Base-by-base conservation (phyloP, 2,329 filamentous ascomycete species). In the Arachnomyces sp. region DNA sequence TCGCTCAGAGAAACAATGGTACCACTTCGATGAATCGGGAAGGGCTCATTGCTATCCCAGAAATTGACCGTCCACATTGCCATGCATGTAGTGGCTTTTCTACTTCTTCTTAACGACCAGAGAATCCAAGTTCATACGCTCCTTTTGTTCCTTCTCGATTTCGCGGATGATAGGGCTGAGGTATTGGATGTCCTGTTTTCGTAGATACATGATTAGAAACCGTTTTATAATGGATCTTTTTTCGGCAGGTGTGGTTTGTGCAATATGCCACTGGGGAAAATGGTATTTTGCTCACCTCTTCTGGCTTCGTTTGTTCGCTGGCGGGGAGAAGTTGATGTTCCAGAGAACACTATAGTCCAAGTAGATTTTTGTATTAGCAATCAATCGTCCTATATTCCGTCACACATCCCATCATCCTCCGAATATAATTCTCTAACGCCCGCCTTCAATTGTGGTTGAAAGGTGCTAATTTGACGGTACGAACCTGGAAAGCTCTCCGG, bases 401-500 rank as follows among this genome's bases (percentile, higher is more conserved):
- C 17, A 12, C 6, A 29, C 8, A 17, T 29, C 17, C 16, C 30
- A 33, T 25, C 9, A 25, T 25, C 20, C 9, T 25, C 20, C 20
- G 9, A 5, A 5, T 9, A 25, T 25, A 25, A n/a, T n/a, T n/a
- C n/a, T n/a, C n/a, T n/a, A n/a, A n/a, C n/a, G n/a, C n/a, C n/a
- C n/a, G n/a, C n/a, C n/a, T n/a, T n/a, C n/a, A n/a, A n/a, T 38
- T 28, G 12, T 16, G n/a, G 34, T 34, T 36, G 11, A 17, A 43
- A 17, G 38, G 28, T 43, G 43, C 33, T 28, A 33, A 32, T 34
- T 14, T n/a, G 16, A 17, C 6, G 33, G 14, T 36, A 48, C 63
- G 49, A 70, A 84, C 81, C 76, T 98, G 92, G 70, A 93, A 81
- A 58, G 92, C 90, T 70, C 92, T 82, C 72, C 92, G 86, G 68